Conservation (phyloP, 768 basidiomycete species). For the Tephrocybe sp. region DNA sequence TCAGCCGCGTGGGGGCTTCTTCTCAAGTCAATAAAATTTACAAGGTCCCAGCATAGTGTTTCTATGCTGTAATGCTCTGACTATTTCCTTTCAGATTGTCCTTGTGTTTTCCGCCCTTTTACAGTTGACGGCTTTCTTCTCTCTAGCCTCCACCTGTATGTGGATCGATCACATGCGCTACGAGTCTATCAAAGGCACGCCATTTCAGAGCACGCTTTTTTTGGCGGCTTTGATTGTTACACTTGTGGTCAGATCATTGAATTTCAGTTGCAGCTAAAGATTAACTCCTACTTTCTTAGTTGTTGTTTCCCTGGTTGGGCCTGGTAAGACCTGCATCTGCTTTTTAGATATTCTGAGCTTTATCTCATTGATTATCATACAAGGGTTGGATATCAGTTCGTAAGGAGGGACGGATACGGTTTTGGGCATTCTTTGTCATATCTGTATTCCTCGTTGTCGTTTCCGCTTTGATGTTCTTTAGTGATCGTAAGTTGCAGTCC, state of each 20-base stretch:
- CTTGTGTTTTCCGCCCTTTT: conserved; percentile 47
- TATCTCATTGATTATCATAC: not conserved
- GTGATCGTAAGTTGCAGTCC: conserved; percentile 32
- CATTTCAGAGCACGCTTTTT: conserved; percentile 34
- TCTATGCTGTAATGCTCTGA: not conserved
- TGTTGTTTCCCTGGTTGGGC: conserved; percentile 46
- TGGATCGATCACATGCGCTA: conserved; percentile 51
- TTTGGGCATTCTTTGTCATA: conserved; percentile 37
- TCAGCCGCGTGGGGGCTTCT: conserved; percentile 51
- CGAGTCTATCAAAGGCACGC: conserved; percentile 32
- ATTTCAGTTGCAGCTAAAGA: not conserved
- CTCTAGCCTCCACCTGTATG: conserved; percentile 41
- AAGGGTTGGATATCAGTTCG: conserved; percentile 55
- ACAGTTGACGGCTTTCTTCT: conserved; percentile 51
- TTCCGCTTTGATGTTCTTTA: conserved; percentile 43
- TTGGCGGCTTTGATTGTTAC: conserved; percentile 40
- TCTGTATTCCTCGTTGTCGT: conserved; percentile 37
- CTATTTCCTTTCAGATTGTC: conserved; percentile 36
- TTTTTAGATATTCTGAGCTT: not conserved
- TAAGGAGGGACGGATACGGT: conserved; percentile 39
- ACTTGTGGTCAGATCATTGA: conserved; percentile 36
- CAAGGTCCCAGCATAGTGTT: conserved; percentile 38
- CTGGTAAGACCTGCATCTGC: conserved; percentile 33
- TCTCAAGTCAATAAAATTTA: conserved; percentile 43
- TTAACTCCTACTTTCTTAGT: conserved; percentile 30